Base-by-base conservation (phyloP, 139 green algal genomes). In the Pseudopediastrum boryanum region DNA sequence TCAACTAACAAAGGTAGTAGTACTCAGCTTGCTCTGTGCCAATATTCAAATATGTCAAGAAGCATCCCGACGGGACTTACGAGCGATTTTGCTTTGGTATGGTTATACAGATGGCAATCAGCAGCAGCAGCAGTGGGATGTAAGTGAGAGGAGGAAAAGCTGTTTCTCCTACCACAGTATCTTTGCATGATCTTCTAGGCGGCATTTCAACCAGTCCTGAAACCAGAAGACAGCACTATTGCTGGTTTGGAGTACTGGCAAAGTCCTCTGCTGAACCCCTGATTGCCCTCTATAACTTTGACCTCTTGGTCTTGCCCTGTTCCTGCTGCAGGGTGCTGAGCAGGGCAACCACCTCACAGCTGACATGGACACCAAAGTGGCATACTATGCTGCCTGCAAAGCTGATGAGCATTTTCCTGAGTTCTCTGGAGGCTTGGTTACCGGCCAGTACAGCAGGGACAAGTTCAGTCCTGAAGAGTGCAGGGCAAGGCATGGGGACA, bases 401-500 rank as follows among this genome's bases (percentile, higher is more conserved):
- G 79, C 29, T 27, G 48, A 65, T 25, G 62, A 71, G 41, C 51
- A 62, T 39, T 76, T 77, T 23, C 64, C 64, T 4, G 48, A 76
- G 9, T 82, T 82, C 65, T 70, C 64, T 25, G 76, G 76, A 2
- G 59, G 71, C 59, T 39, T 86, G 71, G 67, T 79, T 19, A 63
- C 12, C 12, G 82, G 87, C 9, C 73, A 63, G 23, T 91, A 85
- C 78, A 50, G n/a, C 9, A 43, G 78, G 1, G 78, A 87, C 43
- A 46, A 35, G 27, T 91, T 91, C 70, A 84, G 79, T 58, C 83
- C 80, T 41, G 84, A 91, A n/a, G 87, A 91, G 76, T 88, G 82
- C 80, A 63, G 71, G 38, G 38, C 68, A 77, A 58, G 85, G 16
- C 85, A 89, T 48, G 61, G 31, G 16, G 81, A 83, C 56, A 67